Evolutionary conservation across 208 protist genomes (phyloP).

Genomic region (Trypanosomatidae sp.): DNA sequence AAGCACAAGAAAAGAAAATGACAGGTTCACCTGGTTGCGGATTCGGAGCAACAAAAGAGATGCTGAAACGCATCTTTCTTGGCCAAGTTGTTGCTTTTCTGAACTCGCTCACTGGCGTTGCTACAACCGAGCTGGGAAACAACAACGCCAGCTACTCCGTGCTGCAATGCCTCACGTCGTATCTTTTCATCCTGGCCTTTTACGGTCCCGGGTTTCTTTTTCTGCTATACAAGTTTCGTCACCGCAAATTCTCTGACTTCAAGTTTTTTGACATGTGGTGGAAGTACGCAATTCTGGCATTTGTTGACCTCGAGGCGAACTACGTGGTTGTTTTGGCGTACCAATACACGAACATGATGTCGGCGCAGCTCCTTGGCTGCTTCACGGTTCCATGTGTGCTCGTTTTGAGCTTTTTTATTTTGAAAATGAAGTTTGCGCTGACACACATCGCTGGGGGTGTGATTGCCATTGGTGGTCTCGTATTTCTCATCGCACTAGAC

Average conservation of each 20-base stretch:
- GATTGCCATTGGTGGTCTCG: slow-evolving; percentile 82
- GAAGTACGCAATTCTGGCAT: slow-evolving; percentile 87
- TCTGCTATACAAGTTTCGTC: slow-evolving; percentile 37
- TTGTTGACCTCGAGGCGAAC: slow-evolving; percentile 94
- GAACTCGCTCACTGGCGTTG: slow-evolving; percentile 88
- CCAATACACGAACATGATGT: slow-evolving; percentile 93
- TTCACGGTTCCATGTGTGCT: slow-evolving; percentile 93
- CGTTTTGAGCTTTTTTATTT: slow-evolving; percentile 83
- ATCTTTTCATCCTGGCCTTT: slow-evolving; percentile 68
- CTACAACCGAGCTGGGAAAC: slow-evolving; percentile 76
- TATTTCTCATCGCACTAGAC: slow-evolving; percentile 74
- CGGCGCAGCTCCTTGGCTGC: slow-evolving; percentile 88
- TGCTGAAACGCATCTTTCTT: slow-evolving; percentile 60
- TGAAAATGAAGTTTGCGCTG: slow-evolving; percentile 77
- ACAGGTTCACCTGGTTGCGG: background rate
- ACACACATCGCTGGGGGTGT: slow-evolving; percentile 84
- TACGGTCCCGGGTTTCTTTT: slow-evolving; percentile 62
- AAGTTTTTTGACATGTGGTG: slow-evolving; percentile 68
- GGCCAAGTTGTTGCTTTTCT: slow-evolving; percentile 85
- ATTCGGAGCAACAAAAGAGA: slow-evolving; percentile 20
- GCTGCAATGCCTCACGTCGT: slow-evolving; percentile 81
- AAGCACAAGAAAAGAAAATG: too few relatives aligned
- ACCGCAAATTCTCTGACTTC: slow-evolving; percentile 51
- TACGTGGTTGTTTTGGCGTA: slow-evolving; percentile 93
- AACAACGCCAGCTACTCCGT: slow-evolving; percentile 87